Evolutionary conservation across 192 early-diverging fungal genomes (phyloP).

Genomic region (Gigaspora rosea): DNA sequence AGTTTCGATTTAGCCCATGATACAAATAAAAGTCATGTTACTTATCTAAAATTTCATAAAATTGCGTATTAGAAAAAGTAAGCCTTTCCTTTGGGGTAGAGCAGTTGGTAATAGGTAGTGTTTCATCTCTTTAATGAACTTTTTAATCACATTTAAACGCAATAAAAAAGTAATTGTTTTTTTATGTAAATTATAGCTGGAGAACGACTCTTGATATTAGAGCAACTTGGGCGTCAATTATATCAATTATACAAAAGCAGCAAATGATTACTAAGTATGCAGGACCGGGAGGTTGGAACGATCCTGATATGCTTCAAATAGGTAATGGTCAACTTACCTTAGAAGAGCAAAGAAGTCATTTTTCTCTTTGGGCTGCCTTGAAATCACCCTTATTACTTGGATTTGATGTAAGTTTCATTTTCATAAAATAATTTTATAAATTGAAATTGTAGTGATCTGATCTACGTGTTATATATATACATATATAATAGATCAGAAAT

Average conservation of each 20-base stretch:
- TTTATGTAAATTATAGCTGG: conserved; percentile 30
- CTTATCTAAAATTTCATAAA: too few relatives aligned
- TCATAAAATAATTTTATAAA: background rate
- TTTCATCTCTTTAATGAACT: background rate
- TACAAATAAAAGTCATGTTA: too few relatives aligned
- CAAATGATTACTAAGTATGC: conserved; percentile 25
- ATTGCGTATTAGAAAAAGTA: background rate
- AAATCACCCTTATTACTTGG: conserved; percentile 63
- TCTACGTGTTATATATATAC: background rate
- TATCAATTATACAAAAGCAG: background rate
- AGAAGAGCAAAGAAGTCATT: conserved; percentile 33
- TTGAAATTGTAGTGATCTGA: background rate
- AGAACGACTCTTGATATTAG: conserved; percentile 36
- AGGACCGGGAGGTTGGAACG: conserved; percentile 52
- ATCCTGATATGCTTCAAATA: conserved; percentile 60
- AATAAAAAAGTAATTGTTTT: background rate
- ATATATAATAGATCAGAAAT: conserved; percentile 27
- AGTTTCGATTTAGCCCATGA: too few relatives aligned
- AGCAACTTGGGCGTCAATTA: background rate
- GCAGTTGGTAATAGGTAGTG: conserved; percentile 38
- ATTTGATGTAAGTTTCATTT: conserved; percentile 43
- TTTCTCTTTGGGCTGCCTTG: conserved; percentile 55
- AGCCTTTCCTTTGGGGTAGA: conserved; percentile 11
- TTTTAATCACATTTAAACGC: too few relatives aligned
- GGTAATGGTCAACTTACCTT: conserved; percentile 53